phyloP scores from a whole-genome alignment of 1,139 yeast genomes.

The Dujonia santamariae region DNA sequence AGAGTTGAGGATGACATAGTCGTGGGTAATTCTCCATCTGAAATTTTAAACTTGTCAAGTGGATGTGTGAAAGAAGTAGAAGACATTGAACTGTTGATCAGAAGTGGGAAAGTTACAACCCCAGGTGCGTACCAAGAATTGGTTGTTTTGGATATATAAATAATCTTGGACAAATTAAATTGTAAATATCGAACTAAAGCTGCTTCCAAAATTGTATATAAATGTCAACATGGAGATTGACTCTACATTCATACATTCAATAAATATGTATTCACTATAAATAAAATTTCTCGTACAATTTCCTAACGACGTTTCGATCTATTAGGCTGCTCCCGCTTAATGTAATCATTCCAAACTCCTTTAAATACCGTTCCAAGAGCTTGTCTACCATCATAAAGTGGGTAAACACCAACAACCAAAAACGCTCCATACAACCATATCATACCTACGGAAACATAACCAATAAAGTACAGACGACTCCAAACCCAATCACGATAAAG shows the following conservation, averaged over 20 bases:
- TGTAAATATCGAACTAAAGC: slow-evolving; percentile 7
- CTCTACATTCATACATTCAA: not conserved
- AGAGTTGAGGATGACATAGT: slow-evolving; percentile 93
- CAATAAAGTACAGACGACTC: slow-evolving; percentile 35
- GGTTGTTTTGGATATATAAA: slow-evolving; percentile 36
- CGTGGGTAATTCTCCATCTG: slow-evolving; percentile 57
- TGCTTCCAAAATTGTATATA: slow-evolving; percentile 9
- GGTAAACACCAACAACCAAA: slow-evolving; percentile 33
- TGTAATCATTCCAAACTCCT: slow-evolving; percentile 22
- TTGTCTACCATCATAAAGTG: slow-evolving; percentile 35
- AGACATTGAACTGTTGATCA: slow-evolving; percentile 69
- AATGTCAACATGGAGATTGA: not conserved
- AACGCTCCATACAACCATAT: slow-evolving; percentile 36
- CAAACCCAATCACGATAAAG: slow-evolving; percentile 44
- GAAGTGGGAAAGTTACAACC: slow-evolving; percentile 49
- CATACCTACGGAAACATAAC: slow-evolving; percentile 36
- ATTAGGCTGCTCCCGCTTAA: slow-evolving; percentile 2
- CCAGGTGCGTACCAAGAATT: slow-evolving; percentile 50
- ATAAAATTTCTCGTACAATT: too few species aligned
- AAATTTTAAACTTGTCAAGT: slow-evolving; percentile 60
- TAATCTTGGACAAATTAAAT: not conserved
- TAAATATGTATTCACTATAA: too few species aligned
- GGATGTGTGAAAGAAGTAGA: slow-evolving; percentile 82
- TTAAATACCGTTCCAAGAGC: slow-evolving; percentile 18
- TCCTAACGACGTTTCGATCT: too few species aligned